Conservation (phyloP, 768 basidiomycete genomes). For the Trametes meyenii region DNA sequence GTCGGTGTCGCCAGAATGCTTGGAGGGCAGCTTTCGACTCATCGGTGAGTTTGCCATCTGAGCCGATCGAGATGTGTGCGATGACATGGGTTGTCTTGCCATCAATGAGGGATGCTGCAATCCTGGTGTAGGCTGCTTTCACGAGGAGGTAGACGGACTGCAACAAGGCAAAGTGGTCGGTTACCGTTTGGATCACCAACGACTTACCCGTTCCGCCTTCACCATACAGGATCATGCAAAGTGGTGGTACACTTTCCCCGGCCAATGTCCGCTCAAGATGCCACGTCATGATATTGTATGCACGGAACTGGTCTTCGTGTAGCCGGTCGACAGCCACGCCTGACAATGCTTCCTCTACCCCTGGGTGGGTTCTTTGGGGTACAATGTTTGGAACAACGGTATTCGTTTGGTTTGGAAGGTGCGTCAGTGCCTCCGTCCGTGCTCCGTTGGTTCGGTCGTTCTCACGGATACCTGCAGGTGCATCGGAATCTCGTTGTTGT, state of each 20-base stretch:
- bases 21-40: slow-evolving; percentile 17
- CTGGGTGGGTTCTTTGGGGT: too few species aligned
- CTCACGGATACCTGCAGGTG: too few species aligned
- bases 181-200: slow-evolving; percentile 41
- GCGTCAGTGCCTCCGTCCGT: too few species aligned
- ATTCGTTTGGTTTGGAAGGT: too few species aligned
- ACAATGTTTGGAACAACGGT: too few species aligned
- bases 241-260: slow-evolving; percentile 28
- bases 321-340: slow-evolving; percentile 21
- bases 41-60: background rate
- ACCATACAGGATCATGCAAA: slow-evolving; percentile 44
- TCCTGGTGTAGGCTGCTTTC: slow-evolving; percentile 43
- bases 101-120: slow-evolving; percentile 44
- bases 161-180: slow-evolving; percentile 34
- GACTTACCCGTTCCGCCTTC: slow-evolving; percentile 51
- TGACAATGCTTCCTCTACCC: slow-evolving; percentile 1
- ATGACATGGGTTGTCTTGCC: slow-evolving; percentile 41
- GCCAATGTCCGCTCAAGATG: slow-evolving; percentile 31
- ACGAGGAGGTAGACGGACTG: slow-evolving; percentile 25
- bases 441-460: too few species aligned
- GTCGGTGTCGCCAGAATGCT: slow-evolving; percentile 24
- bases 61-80: slow-evolving; percentile 29
- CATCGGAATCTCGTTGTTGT: background rate
- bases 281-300: slow-evolving; percentile 40
- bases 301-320: slow-evolving; percentile 39